A percentile compares a stretch with the other conserved stretches of the same genome.
Conservation (phyloP, 371 early-diverging fungal species). For the Funneliformis caledonium region DNA sequence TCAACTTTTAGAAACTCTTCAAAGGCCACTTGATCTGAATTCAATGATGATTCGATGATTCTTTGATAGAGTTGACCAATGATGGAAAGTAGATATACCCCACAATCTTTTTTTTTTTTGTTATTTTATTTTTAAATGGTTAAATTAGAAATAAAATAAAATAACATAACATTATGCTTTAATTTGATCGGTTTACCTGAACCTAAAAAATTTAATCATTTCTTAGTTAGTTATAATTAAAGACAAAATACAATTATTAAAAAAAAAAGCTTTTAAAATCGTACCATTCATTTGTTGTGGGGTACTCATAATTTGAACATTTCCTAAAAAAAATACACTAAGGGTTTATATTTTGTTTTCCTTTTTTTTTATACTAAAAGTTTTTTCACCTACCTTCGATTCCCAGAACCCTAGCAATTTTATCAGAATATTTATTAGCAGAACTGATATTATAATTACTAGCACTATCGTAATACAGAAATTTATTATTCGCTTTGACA, state of each 20-base stretch:
- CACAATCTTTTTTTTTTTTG: constrained; percentile 29
- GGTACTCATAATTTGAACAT: neutral
- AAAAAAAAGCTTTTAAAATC: neutral
- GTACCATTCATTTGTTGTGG: constrained; percentile 33
- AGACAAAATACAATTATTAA: neutral
- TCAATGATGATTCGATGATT: neutral
- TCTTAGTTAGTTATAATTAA: neutral
- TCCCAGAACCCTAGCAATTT: neutral
- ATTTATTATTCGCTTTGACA: constrained; percentile 4
- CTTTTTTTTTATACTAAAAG: neutral
- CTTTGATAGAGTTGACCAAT: constrained; percentile 17
- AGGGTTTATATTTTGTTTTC: neutral
- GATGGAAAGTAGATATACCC: constrained; percentile 32
- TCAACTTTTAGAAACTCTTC: neutral
- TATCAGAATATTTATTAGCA: constrained; percentile 5
- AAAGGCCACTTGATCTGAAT: neutral
- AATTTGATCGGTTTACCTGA: neutral
- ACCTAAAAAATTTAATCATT: neutral
- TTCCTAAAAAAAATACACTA: neutral
- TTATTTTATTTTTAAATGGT: no score
- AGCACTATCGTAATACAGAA: constrained; percentile 32
- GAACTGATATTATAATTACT: neutral
- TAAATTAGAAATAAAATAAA: neutral
- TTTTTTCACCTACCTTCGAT: constrained; percentile 2
- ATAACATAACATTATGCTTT: neutral